Base-by-base conservation (phyloP, 345 rosid species). In the Schrenkiella parvula region DNA sequence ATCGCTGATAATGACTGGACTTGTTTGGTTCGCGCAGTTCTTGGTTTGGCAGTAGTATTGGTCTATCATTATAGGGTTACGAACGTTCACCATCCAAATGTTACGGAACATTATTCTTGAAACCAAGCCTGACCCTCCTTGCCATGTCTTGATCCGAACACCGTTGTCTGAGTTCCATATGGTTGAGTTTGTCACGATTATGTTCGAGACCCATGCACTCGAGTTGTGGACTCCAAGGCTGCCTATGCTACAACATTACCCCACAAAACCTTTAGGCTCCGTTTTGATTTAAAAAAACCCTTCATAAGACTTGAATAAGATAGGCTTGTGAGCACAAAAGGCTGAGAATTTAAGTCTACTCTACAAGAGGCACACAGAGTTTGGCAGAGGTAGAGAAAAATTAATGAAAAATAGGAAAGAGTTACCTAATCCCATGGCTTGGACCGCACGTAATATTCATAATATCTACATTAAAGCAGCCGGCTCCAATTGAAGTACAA, bases 141-240 rank as follows among this genome's bases (percentile, higher is more conserved):
- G 97, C 97, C 97, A 93, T 37, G 98, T 91, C 81, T 91, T 93
- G 80, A 91, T 93, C 55, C 95, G 80, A 1, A 88, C 85, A 14
- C 96, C 98, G 7, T 91, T 91, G 55, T 82, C 83, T 2, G 95
- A 89, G 25, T 74, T 74, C 78, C 80, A 83, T 52, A 93, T 83
- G 54, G 78, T 78, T 2, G 97, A 90, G 75, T 93, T 91, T 7
- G 84, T 69, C 17, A 89, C 93, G 2, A 88, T 90, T 64, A 93
- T 78, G 79, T 93, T 90, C 0, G 90, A 85, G 54, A 93, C 98
- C 43, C 87, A 87, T 48, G 97, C 98, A 46, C 77, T 70, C 0
- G 95, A 86, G 68, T 91, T 88, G 77, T 72, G 88, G n/a, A 81
- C 74, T 47, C 97, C 97, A 13, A 89, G 86, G 66, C 97, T 93